Percentiles rank a stretch among this genome's conserved stretches.
Conservation (phyloP, 495 filamentous ascomycete genomes). For the Tuber magnatum region DNA sequence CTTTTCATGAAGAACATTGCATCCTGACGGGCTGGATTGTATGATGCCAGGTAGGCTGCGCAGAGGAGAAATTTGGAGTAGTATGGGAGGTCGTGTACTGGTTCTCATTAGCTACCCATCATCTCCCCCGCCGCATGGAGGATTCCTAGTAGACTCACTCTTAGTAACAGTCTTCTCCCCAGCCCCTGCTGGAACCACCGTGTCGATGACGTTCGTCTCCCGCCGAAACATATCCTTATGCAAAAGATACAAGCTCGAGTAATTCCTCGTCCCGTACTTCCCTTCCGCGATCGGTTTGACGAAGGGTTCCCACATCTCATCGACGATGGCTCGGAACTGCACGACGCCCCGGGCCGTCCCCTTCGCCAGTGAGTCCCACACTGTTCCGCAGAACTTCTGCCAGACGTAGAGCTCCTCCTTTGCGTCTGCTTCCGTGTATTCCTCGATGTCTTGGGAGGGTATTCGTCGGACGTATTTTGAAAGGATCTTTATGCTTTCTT, state of each 20-base stretch:
- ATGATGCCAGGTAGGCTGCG: conserved; percentile 84
- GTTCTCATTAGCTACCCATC: conserved; percentile 10
- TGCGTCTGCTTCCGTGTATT: conserved; percentile 25
- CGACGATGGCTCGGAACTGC: conserved; percentile 52
- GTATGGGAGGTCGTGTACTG: conserved; percentile 56
- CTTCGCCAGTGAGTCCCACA: conserved; percentile 66
- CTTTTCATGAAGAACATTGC: conserved; percentile 76
- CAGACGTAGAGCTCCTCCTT: conserved; percentile 58
- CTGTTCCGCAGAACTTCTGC: conserved; percentile 64
- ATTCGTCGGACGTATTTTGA: conserved; percentile 46
- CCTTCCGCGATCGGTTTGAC: conserved; percentile 58
- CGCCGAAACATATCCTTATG: conserved; percentile 41
- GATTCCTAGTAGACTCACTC: conserved; percentile 13
- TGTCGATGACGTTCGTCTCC: conserved; percentile 49
- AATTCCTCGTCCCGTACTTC: conserved; percentile 64
- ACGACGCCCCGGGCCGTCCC: conserved; percentile 59
- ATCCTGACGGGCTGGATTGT: conserved; percentile 73
- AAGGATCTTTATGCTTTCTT: conserved; percentile 69
- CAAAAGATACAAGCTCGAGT: conserved; percentile 55
- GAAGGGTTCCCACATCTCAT: conserved; percentile 63
- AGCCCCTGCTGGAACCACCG: conserved; percentile 36
- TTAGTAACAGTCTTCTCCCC: conserved; percentile 15
- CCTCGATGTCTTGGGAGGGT: conserved; percentile 24
- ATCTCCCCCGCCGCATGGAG: not conserved
- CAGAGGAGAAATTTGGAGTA: conserved; percentile 76